phyloP scores from a whole-genome alignment of 2,329 filamentous ascomycete species.

The Elsinoe australis region DNA sequence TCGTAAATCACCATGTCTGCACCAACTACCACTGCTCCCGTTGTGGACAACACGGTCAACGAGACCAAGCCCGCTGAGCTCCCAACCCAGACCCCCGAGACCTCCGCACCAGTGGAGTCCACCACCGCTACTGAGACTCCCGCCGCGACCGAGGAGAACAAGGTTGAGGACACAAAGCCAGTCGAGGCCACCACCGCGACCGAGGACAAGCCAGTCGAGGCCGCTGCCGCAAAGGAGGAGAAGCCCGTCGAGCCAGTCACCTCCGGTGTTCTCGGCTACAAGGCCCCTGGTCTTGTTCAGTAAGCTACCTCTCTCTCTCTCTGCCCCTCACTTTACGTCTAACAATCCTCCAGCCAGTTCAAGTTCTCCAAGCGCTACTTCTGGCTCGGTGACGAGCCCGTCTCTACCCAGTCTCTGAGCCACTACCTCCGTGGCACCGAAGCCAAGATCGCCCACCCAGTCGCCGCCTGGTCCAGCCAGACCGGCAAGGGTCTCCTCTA shows the following conservation, averaged over 20 bases:
- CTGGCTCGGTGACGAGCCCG: conserved; percentile 54
- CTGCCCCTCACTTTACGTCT: too few relatives aligned
- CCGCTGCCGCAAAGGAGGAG: conserved; percentile 37
- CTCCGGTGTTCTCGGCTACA: conserved; percentile 82
- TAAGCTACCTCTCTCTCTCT: conserved; percentile 50
- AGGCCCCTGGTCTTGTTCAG: conserved; percentile 84
- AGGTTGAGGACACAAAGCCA: conserved; percentile 27
- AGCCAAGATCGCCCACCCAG: conserved; percentile 66
- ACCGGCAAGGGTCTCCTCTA: conserved; percentile 94
- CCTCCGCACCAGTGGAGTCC: conserved; percentile 30
- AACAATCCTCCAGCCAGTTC: conserved; percentile 58
- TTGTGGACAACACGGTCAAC: too few relatives aligned
- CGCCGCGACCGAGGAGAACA: conserved; percentile 32
- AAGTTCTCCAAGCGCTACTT: conserved; percentile 91
- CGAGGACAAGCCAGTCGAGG: conserved; percentile 33
- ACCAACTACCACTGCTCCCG: too few relatives aligned
- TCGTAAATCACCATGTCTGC: conserved; percentile 17
- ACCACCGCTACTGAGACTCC: conserved; percentile 32
- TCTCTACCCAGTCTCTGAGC: conserved; percentile 65
- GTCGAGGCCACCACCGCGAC: conserved; percentile 25
- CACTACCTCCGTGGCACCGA: conserved; percentile 85
- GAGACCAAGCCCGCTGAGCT: conserved; percentile 25
- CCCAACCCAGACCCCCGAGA: conserved; percentile 31
- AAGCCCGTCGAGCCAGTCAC: conserved; percentile 59
- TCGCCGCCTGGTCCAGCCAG: conserved; percentile 81